Percentiles rank a stretch among this genome's conserved stretches.
Evolutionary conservation across 2,329 filamentous ascomycete genomes (phyloP).

Genomic region (Diplodia scrobiculata): DNA sequence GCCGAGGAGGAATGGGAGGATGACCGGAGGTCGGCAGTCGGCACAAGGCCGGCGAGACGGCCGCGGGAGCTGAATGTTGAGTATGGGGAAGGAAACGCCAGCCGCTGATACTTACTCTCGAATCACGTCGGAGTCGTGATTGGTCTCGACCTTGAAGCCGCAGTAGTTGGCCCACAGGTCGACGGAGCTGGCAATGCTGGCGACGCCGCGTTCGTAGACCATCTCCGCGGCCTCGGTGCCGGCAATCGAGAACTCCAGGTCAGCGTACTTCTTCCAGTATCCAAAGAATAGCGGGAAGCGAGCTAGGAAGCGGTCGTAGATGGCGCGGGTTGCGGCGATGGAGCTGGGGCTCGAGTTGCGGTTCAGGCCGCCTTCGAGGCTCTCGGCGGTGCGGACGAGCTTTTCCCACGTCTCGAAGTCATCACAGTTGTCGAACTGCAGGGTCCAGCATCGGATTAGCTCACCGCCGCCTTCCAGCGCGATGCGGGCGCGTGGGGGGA

Average conservation of each 20-base stretch:
- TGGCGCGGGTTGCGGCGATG: constrained; percentile 80
- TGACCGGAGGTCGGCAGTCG: constrained; percentile 38
- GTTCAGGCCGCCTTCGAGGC: constrained; percentile 88
- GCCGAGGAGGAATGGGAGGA: constrained; percentile 32
- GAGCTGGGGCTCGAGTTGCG: constrained; percentile 95
- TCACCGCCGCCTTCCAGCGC: background rate
- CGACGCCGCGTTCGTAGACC: constrained; percentile 95
- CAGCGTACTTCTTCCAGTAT: constrained; percentile 99
- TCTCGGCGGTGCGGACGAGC: constrained; percentile 78
- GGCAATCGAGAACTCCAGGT: constrained; percentile 93
- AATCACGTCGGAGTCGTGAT: constrained; percentile 89
- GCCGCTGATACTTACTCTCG: constrained; percentile 90
- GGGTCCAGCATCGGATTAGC: background rate
- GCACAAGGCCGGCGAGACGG: constrained; percentile 21
- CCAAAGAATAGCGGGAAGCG: constrained; percentile 96
- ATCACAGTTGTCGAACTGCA: constrained; percentile 70
- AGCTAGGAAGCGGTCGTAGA: constrained; percentile 88
- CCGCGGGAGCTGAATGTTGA: constrained; percentile 29
- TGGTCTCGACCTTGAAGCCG: constrained; percentile 96
- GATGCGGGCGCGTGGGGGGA: constrained; percentile 33
- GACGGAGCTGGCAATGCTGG: constrained; percentile 88
- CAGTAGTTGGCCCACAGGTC: constrained; percentile 98
- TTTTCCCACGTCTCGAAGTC: constrained; percentile 96
- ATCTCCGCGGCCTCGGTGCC: constrained; percentile 97
- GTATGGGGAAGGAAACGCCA: constrained; percentile 29